Evolutionary conservation across 2,329 filamentous ascomycete genomes (phyloP), one percentile per base, ranked within the genome.

Genomic region (Penicillium hesseltinei): DNA sequence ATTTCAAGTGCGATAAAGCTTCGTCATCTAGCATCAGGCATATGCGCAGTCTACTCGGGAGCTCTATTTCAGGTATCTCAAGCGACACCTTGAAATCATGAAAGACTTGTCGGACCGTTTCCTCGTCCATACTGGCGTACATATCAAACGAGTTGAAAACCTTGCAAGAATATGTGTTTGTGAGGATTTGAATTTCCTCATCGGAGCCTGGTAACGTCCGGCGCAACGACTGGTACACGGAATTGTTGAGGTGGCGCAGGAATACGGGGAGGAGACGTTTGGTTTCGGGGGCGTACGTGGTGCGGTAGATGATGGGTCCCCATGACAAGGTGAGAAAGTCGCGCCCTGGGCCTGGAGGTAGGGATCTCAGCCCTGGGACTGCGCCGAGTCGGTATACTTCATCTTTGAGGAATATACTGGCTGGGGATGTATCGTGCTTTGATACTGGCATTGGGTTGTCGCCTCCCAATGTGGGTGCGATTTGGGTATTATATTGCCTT

Each of bases 221-320:
- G 13, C 57, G 48, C 9, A 71, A 53, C 17, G 65, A 58, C 19
- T 53, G 51, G 33, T 56, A 56, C 13, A 90, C 71, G 80, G 90
- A 53, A 81, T 90, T 13, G 74, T 90, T 21, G 79, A 83, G 57
- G 80, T 82, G 36, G 75, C 81, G 33, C 66, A 75, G 6, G 74
- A 69, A 58, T 63, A 82, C 3, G 86, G 81, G 73, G 81, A 86
- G 9, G 84, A 91, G 71, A 9, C 60, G 62, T 47, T 69, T 54
- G 4, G 64, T 65, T 23, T 66, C 66, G 4, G 69, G 57, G 0
- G 61, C 61, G 48, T 71, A 71, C n/a, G 60, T 64, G 2, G 68
- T 70, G 40, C 65, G 63, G 46, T 68, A 72, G 29, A 71, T 49
- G 17, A 71, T 48, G 8, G 68, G 69, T 4, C 69, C 69, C 69